Evolutionary conservation across 1,284 basidiomycete genomes (phyloP).

Genomic region (Flammula alnicola): DNA sequence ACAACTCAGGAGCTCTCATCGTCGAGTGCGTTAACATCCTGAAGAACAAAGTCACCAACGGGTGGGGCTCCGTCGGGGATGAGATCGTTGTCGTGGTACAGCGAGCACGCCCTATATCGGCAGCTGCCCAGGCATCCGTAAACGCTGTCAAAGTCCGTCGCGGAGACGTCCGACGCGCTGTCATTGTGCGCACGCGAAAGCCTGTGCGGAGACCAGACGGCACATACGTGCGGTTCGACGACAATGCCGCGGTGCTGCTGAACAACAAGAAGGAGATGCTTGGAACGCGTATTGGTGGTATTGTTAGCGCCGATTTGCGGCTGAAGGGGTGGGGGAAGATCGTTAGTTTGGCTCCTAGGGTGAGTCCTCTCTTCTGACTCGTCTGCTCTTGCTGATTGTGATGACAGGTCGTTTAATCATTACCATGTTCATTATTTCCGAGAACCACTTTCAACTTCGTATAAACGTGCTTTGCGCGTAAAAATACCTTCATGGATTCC

Average conservation of each 20-base stretch:
- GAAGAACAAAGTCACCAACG: constrained; percentile 92
- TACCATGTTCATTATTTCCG: constrained; percentile 2
- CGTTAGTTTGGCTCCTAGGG: constrained; percentile 90
- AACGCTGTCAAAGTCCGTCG: constrained; percentile 84
- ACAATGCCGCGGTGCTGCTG: constrained; percentile 95
- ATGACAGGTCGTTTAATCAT: constrained; percentile 27
- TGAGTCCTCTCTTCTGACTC: constrained; percentile 39
- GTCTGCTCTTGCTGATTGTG: constrained; percentile 1
- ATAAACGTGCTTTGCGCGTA: too few relatives aligned
- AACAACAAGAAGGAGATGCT: constrained; percentile 98
- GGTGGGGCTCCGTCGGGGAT: constrained; percentile 86
- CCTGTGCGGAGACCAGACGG: constrained; percentile 86
- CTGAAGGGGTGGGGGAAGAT: constrained; percentile 97
- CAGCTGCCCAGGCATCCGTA: constrained; percentile 61
- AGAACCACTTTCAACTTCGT: too few relatives aligned
- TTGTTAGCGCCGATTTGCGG: constrained; percentile 90
- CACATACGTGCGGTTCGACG: constrained; percentile 89
- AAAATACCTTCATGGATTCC: too few relatives aligned
- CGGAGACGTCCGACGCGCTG: constrained; percentile 93
- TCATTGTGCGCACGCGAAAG: constrained; percentile 93
- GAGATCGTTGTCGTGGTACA: constrained; percentile 98
- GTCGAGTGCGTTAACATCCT: constrained; percentile 98
- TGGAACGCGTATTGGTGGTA: constrained; percentile 92
- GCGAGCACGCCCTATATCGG: constrained; percentile 84
- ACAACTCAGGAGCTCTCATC: constrained; percentile 97